phyloP scores from a whole-genome alignment of 140 eudicot species.

The Erigeron philadelphicus region DNA sequence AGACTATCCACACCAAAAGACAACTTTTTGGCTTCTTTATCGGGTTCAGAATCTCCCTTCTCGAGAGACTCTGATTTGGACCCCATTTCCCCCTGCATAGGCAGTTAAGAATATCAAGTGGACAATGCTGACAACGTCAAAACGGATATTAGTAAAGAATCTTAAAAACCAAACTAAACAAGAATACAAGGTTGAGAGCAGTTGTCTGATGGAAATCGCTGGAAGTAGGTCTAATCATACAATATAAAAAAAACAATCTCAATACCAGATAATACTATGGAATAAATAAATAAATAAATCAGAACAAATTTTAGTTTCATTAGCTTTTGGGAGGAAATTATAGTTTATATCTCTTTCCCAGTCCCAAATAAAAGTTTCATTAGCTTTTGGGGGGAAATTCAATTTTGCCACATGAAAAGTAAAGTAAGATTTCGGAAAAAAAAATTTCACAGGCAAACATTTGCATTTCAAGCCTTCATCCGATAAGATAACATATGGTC shows the following conservation, averaged over 20 bases:
- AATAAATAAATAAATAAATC: too few relatives aligned
- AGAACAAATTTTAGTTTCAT: not conserved
- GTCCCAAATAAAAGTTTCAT: not conserved
- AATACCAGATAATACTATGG: too few relatives aligned
- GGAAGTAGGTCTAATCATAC: too few relatives aligned
- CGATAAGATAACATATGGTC: too few relatives aligned
- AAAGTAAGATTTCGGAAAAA: not conserved
- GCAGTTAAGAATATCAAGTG: not conserved
- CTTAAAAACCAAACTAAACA: not conserved
- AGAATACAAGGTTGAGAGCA: not conserved
- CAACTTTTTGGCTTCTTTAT: slow-evolving; percentile 10
- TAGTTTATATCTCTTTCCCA: not conserved
- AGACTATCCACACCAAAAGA: not conserved
- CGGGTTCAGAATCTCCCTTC: slow-evolving; percentile 22
- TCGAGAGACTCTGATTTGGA: slow-evolving; percentile 26
- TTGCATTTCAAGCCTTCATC: too few relatives aligned
- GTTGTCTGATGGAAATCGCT: too few relatives aligned
- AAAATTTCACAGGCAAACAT: too few relatives aligned
- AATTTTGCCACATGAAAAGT: not conserved
- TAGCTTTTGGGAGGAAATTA: not conserved
- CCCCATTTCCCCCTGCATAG: slow-evolving; percentile 26
- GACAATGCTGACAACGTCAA: not conserved
- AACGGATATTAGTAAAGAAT: not conserved
- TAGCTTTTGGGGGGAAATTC: not conserved
- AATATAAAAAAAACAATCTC: too few relatives aligned